Conservation (phyloP, 2,329 filamentous ascomycete species). For the Fusarium transvaalense region DNA sequence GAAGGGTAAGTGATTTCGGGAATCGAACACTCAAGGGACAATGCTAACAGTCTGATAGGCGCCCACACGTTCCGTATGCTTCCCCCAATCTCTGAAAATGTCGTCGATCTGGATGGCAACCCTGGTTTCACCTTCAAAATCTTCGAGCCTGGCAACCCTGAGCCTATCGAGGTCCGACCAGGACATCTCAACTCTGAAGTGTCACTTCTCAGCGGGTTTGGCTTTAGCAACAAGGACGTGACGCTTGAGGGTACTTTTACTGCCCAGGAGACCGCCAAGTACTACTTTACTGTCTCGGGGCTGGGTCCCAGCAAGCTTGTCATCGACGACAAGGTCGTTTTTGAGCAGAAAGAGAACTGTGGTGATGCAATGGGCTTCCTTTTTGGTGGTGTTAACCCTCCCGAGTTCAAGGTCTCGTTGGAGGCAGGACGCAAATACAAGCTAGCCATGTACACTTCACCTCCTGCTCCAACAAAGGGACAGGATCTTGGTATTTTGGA, state of each 20-base stretch:
- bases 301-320: constrained; percentile 50
- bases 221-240: constrained; percentile 45
- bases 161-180: constrained; percentile 45
- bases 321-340: constrained; percentile 50
- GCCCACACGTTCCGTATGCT: constrained; percentile 48
- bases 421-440: constrained; percentile 51
- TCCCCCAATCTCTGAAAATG: constrained; percentile 44
- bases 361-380: constrained; percentile 54
- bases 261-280: constrained; percentile 47
- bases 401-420: constrained; percentile 50
- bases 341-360: constrained; percentile 51
- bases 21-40: accelerated
- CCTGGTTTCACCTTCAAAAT: constrained; percentile 51
- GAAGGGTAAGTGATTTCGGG: constrained; percentile 37
- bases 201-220: constrained; percentile 39
- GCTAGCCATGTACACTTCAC: constrained; percentile 48
- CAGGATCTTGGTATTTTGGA: constrained; percentile 52
- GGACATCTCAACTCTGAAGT: constrained; percentile 48
- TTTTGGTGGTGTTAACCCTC: constrained; percentile 49
- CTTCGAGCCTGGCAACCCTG: constrained; percentile 46
- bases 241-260: constrained; percentile 51
- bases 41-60: constrained; percentile 31
- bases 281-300: constrained; percentile 52
- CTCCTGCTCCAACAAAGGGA: constrained; percentile 41
- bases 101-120: constrained; percentile 51